These are phyloP conservation scores for Nicotiana tabacum DNA, from an alignment of 257 asterid species.

Conservation along the genomic window DNA sequence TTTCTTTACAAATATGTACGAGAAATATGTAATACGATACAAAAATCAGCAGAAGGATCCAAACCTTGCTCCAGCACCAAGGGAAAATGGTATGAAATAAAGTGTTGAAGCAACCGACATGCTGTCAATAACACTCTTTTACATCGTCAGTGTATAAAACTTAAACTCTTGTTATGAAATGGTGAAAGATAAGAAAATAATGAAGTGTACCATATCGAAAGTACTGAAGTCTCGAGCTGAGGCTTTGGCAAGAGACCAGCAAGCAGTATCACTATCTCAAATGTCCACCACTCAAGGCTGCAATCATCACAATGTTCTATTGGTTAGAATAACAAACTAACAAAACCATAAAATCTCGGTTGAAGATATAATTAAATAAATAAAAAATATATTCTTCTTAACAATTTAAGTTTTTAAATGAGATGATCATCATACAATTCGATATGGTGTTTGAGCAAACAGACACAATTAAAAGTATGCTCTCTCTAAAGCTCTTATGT, in stretches of 20 bases:
- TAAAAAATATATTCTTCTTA: too few relatives aligned
- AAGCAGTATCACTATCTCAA: conserved; percentile 8
- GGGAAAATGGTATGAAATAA: conserved; percentile 45
- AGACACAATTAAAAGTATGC: not conserved
- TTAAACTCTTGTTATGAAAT: too few relatives aligned
- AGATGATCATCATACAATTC: not conserved
- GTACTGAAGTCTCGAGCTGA: conserved; percentile 20
- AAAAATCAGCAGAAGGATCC: not conserved
- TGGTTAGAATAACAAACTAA: not conserved
- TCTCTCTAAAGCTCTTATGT: not conserved
- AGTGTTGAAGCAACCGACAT: conserved; percentile 32
- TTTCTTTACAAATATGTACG: not conserved
- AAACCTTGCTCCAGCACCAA: conserved; percentile 64
- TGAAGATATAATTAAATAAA: too few relatives aligned
- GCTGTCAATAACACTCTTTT: conserved; percentile 21
- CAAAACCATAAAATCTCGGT: too few relatives aligned
- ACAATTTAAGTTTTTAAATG: too few relatives aligned
- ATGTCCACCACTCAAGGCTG: conserved; percentile 22
- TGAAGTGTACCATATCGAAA: conserved; percentile 10
- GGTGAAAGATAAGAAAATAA: too few relatives aligned
- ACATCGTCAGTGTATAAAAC: too few relatives aligned
- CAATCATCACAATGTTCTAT: not conserved
- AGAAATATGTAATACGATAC: not conserved
- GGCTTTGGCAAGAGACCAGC: conserved; percentile 20
- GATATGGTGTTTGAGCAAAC: not conserved